Percentiles rank a stretch among this genome's conserved stretches.
Evolutionary conservation across 108 stramenopile genomes (phyloP).

Genomic region (Aureococcus anophagefferens): DNA sequence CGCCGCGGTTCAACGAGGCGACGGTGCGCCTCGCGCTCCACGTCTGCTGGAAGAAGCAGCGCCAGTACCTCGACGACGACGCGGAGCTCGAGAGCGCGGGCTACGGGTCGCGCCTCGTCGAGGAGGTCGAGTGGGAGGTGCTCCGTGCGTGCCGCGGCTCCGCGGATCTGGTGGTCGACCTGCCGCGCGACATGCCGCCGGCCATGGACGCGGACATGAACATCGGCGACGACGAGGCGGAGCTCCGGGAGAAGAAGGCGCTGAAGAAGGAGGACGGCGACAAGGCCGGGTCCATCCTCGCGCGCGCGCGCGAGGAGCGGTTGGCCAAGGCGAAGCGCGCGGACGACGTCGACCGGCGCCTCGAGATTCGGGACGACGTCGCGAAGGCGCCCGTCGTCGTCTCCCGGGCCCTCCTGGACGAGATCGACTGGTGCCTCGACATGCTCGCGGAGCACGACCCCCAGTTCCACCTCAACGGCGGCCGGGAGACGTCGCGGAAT

Average conservation of each 20-base stretch:
- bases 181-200: not conserved
- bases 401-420: not conserved
- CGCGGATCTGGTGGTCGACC: not conserved
- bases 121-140: slow-evolving; percentile 28
- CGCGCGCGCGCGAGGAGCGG: too few relatives aligned
- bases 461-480: too few relatives aligned
- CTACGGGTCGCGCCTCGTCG: not conserved
- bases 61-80: too few relatives aligned
- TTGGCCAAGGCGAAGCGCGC: not conserved
- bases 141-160: slow-evolving; percentile 2
- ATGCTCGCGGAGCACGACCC: not conserved
- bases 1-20: slow-evolving; percentile 16
- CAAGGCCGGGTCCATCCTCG: not conserved
- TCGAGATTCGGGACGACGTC: not conserved
- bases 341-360: not conserved
- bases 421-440: not conserved
- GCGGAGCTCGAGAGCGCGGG: too few relatives aligned
- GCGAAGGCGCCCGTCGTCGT: not conserved
- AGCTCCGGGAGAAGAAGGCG: slow-evolving; percentile 2
- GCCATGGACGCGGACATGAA: not conserved
- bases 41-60: slow-evolving; percentile 21
- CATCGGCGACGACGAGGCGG: not conserved
- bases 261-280: not conserved
- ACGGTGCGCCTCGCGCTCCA: slow-evolving; percentile 14
- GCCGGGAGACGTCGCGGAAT: slow-evolving; percentile 9